Base-by-base conservation (phyloP, 345 rosid genomes). In the Aegle marmelos region DNA sequence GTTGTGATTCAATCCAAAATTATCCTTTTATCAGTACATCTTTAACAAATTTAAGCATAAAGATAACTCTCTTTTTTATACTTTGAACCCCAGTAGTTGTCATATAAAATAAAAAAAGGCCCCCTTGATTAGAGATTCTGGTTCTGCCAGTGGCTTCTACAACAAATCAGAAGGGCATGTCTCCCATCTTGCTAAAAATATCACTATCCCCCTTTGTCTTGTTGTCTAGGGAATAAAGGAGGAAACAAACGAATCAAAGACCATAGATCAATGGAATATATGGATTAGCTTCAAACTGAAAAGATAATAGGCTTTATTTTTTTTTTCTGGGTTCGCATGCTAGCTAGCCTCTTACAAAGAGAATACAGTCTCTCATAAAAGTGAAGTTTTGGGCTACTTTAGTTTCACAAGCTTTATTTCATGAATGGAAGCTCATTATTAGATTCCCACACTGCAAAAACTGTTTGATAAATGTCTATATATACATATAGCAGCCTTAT, bases 311-410 rank as follows among this genome's bases (percentile, higher is more conserved):
- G 50, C 70, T 78, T 78, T 45, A 66, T 77, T 39, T 50, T 22
- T 36, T 45, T 21, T 77, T 54, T 2, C 17, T 11, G 68, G 39
- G 79, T 74, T 73, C 79, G 83, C 84, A 85, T 76, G 74, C 72
- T 77, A 45, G 16, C 50, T 41, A 10, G 16, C 50, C 79, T 70
- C 76, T 83, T 81, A 27, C 72, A 73, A 70, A 80, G 58, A 61
- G 37, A 53, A 62, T 27, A 4, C 53, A 45, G 54, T 67, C 72
- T 75, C 54, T 30, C 61, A 9, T 5, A 82, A 64, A 68, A 69
- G 72, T 27, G 4, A 28, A 54, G 54, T 82, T 73, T 74, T 70
- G 27, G 27, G 57, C 54, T 59, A 22, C 68, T 79, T 72, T 73
- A 50, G 5, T 45, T 13, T 64, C 24, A 31, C 21, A 33, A 64